Evolutionary conservation across 805 yeast species (phyloP).

Genomic region (Suhomyces tanzawaensis): DNA sequence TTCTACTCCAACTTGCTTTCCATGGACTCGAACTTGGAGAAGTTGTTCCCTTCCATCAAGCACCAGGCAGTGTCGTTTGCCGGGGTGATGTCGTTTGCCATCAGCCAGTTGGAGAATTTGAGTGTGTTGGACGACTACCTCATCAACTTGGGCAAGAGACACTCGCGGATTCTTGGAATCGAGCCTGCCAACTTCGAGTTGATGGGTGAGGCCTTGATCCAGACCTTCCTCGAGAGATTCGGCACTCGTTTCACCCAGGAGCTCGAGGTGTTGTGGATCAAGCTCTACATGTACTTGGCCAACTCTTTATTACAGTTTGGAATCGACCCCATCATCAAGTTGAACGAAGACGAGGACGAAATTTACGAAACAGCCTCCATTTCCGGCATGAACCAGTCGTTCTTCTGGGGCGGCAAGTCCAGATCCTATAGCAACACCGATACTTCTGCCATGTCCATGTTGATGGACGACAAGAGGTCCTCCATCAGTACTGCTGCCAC

Average conservation of each 20-base stretch:
- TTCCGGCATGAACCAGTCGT: conserved; percentile 1
- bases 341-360: conserved; percentile 10
- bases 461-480: conserved; percentile 9
- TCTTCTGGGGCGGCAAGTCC: conserved; percentile 4
- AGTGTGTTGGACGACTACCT: conserved; percentile 57
- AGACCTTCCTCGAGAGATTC: conserved; percentile 67
- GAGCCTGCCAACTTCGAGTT: conserved; percentile 65
- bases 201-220: conserved; percentile 71
- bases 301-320: conserved; percentile 65
- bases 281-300: conserved; percentile 64
- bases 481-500: conserved; percentile 8
- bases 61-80: conserved; percentile 83
- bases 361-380: conserved; percentile 3
- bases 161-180: conserved; percentile 70
- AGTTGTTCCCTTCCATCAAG: conserved; percentile 66
- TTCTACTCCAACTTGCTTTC: conserved; percentile 67
- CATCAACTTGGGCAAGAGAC: conserved; percentile 66
- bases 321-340: conserved; percentile 44
- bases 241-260: conserved; percentile 52
- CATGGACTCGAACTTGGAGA: conserved; percentile 60
- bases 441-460: neutral
- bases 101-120: conserved; percentile 61
- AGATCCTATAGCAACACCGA: neutral
- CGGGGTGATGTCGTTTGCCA: conserved; percentile 69
- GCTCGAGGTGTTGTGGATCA: conserved; percentile 68